phyloP scores from a whole-genome alignment of 805 yeast genomes.

The Grigorovia yakushimaensis region DNA sequence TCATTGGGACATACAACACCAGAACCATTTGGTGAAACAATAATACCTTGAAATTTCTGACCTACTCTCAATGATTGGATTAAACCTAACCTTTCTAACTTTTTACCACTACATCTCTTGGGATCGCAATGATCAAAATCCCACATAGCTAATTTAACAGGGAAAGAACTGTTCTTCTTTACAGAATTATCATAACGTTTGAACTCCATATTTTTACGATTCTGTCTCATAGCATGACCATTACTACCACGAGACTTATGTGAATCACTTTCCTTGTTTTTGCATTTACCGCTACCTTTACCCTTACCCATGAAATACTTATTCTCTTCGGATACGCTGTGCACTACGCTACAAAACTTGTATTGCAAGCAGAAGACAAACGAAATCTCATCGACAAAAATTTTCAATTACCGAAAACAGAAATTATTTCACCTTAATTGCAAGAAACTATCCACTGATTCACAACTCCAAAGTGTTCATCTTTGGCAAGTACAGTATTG shows the following conservation, averaged over 20 bases:
- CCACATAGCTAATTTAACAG: constrained; percentile 94
- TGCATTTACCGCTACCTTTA: constrained; percentile 36
- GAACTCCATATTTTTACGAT: constrained; percentile 35
- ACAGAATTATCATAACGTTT: constrained; percentile 21
- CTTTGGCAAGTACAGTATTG: too few relatives aligned
- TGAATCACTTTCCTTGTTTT: constrained; percentile 34
- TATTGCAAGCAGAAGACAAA: too few relatives aligned
- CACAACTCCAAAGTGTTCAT: too few relatives aligned
- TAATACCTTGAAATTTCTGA: constrained; percentile 82
- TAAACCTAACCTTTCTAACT: constrained; percentile 77
- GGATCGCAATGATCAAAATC: constrained; percentile 99
- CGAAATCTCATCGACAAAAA: constrained; percentile 1
- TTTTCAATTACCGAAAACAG: background rate
- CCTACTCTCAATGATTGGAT: constrained; percentile 79
- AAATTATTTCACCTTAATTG: background rate
- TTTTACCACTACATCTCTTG: constrained; percentile 92
- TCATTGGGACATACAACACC: constrained; percentile 87
- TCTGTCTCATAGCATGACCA: constrained; percentile 47
- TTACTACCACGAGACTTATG: constrained; percentile 33
- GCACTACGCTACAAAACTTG: background rate
- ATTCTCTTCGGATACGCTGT: background rate
- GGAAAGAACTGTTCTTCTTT: constrained; percentile 43
- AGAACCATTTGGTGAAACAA: constrained; percentile 89
- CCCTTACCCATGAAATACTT: constrained; percentile 27
- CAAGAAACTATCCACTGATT: too few relatives aligned